Base-by-base conservation (phyloP, 345 rosid genomes). In the Anastatica hierochuntica region DNA sequence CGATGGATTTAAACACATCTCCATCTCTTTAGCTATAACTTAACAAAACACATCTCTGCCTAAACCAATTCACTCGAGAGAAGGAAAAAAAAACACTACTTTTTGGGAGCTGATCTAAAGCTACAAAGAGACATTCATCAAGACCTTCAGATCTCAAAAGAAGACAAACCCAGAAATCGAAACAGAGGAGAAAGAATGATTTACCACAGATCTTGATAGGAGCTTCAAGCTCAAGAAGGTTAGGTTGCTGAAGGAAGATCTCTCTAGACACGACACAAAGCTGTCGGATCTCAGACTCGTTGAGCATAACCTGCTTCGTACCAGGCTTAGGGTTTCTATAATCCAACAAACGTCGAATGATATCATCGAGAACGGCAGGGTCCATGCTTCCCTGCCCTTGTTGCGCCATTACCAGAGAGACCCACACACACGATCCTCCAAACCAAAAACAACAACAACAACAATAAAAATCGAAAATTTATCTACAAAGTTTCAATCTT, bases 131-230 rank as follows among this genome's bases (percentile, higher is more conserved):
- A 31, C 35, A 56, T 49, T 14, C 53, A 41, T 12, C 14, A 15
- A 43, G 26, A 58, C 3, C 16, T n/a, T 30, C 71, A 53, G 71
- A 66, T 66, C 71, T 49, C 31, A 23, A 40, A 58, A 36, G 2
- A 2, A 16, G 10, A 49, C 13, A 5, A 39, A 29, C 26, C 8
- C 13, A 54, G 9, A 27, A 53, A 62, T 6, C 4, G 6, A 43
- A 30, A 48, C n/a, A n/a, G n/a, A n/a, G n/a, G n/a, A n/a, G 1
- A 31, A 18, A 41, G 15, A 48, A 27, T 5, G 16, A 1, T 47
- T 18, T 72, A 88, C 95, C 97, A 45, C 97, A 88, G 82, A 88
- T 82, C 97, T 88, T 84, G 74, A 88, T 82, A 45, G 97, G 96
- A 26, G 96, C 90, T 56, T 79, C 82, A 43, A 88, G 94, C 55